phyloP scores from a whole-genome alignment of 768 basidiomycete genomes.

The Fomitopsis pulvina region DNA sequence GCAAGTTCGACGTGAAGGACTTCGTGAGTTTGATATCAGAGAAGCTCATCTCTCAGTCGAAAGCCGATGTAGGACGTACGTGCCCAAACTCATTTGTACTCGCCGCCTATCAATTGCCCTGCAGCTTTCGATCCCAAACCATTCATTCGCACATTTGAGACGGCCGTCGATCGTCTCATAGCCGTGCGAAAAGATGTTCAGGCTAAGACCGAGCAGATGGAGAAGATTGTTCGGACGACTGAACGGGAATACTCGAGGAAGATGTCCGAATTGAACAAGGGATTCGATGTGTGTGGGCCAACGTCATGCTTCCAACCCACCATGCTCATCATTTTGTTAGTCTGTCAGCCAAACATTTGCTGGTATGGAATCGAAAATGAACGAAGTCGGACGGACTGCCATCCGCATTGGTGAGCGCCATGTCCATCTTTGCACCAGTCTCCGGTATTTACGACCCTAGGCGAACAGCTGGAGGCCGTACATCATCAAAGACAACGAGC shows the following conservation, averaged over 20 bases:
- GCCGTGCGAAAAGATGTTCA: conserved; percentile 87
- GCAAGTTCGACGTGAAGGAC: conserved; percentile 88
- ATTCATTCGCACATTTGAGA: conserved; percentile 88
- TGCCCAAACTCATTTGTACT: conserved; percentile 25
- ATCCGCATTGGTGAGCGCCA: conserved; percentile 74
- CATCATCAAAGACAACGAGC: conserved; percentile 89
- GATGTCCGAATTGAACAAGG: conserved; percentile 86
- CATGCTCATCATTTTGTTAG: conserved; percentile 31
- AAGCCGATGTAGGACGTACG: conserved; percentile 74
- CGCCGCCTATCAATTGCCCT: background rate
- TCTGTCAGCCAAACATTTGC: conserved; percentile 83
- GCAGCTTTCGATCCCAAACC: conserved; percentile 92
- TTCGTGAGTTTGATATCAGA: conserved; percentile 84
- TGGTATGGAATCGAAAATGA: conserved; percentile 87
- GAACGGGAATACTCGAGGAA: conserved; percentile 94
- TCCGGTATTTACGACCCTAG: conserved; percentile 31
- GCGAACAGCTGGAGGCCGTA: conserved; percentile 93
- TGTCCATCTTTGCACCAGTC: background rate
- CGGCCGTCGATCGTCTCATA: conserved; percentile 84
- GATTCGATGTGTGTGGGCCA: conserved; percentile 71
- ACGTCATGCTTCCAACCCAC: background rate
- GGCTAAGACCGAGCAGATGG: conserved; percentile 83
- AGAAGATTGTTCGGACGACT: conserved; percentile 81
- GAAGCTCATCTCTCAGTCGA: conserved; percentile 81
- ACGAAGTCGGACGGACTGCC: conserved; percentile 89